These are phyloP conservation scores for Leccinum longicurvipes DNA, from an alignment of 768 basidiomycete genomes.

Conservation along the genomic window DNA sequence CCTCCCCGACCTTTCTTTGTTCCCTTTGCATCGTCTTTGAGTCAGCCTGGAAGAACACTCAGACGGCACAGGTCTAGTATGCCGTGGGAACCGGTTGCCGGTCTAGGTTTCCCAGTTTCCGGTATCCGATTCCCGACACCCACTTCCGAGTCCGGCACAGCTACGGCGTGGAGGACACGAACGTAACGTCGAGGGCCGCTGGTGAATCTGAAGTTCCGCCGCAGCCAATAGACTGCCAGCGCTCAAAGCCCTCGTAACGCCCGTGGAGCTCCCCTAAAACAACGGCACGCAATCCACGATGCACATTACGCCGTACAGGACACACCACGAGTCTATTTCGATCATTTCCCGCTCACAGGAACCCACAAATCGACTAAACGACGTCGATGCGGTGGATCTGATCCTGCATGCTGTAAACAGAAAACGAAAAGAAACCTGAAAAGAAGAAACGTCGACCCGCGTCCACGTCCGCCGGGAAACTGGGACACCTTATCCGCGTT, in stretches of 20 bases:
- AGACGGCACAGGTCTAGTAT: background rate
- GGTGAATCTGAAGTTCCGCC: background rate
- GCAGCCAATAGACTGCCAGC: background rate
- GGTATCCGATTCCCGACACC: background rate
- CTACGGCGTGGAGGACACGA: background rate
- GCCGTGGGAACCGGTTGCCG: background rate
- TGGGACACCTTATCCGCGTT: background rate
- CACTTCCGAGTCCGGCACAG: background rate
- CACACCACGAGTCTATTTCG: background rate
- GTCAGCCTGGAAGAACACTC: background rate
- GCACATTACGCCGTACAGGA: background rate
- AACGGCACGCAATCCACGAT: background rate
- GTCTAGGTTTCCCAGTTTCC: background rate
- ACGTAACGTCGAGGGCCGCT: background rate
- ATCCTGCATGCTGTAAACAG: background rate
- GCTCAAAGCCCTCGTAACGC: background rate
- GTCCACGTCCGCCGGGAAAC: background rate
- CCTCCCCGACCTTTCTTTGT: background rate
- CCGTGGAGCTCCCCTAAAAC: background rate
- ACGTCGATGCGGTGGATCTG: background rate
- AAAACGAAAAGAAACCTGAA: background rate
- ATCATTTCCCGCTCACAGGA: background rate
- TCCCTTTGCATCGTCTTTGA: background rate
- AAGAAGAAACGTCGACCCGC: background rate
- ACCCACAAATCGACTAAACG: background rate